A percentile compares a stretch with the other conserved stretches of the same genome.
Conservation (phyloP, 495 filamentous ascomycete genomes). For the Neohortaea acidophila region DNA sequence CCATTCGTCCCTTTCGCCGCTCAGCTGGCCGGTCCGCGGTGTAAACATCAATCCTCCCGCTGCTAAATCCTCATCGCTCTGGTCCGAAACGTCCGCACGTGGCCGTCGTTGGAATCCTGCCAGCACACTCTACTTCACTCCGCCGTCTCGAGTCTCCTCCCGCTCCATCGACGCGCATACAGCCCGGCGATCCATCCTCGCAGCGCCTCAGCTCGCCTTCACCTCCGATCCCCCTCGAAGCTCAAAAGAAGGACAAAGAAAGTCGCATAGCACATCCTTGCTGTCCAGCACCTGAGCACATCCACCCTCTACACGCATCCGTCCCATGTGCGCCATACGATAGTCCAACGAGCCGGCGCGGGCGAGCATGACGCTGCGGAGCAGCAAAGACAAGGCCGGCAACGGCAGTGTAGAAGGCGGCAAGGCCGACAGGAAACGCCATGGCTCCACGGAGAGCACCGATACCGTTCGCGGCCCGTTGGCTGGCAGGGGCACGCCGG, state of each 20-base stretch:
- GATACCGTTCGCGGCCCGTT: conserved; percentile 41
- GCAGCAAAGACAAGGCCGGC: conserved; percentile 3
- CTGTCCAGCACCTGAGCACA: not conserved
- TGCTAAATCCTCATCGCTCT: no score
- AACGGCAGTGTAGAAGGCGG: not conserved
- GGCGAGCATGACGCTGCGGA: conserved; percentile 12
- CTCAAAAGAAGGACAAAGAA: no score
- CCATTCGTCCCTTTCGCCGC: no score
- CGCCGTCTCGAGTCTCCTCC: no score
- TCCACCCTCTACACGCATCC: not conserved
- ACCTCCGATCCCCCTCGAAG: no score
- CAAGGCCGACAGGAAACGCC: conserved; percentile 24
- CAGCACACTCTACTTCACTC: no score
- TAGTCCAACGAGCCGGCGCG: conserved; percentile 1
- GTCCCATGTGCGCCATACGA: conserved; percentile 6
- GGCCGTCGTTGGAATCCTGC: no score
- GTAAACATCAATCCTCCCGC: no score
- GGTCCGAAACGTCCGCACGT: no score
- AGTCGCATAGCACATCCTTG: not conserved
- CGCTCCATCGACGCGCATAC: not conserved
- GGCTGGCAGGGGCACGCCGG: conserved; percentile 33
- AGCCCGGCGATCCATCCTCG: no score
- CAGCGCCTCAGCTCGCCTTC: no score
- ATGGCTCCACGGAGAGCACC: conserved; percentile 48
- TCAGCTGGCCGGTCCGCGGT: no score